Base-by-base conservation (phyloP, 805 yeast genomes). In the Tetrapisispora iriomotensis region DNA sequence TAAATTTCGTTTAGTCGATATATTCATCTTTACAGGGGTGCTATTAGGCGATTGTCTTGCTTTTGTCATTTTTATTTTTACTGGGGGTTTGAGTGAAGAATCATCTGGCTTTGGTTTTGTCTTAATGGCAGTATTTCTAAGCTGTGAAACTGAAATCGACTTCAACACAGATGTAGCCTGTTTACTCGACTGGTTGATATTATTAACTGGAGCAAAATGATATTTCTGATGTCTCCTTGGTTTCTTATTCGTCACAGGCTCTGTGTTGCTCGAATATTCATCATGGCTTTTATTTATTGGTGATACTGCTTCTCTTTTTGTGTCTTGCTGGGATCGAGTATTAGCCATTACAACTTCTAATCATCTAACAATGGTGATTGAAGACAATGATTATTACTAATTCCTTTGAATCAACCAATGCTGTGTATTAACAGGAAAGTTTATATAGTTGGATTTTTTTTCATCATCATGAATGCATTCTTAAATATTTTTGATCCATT, bases 131-230 rank as follows among this genome's bases (percentile, higher is more conserved):
- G 48, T 51, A 41, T 55, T 54, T 39, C 61, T 43, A 4, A 58
- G 46, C 34, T 56, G 59, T 3, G 62, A 52, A 6, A 54, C 55
- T 9, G 62, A 49, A 14, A 57, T 53, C 3, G 63, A 51, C 31
- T 46, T 45, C 18, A 59, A 38, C 3, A 54, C 50, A 13, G 40
- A 38, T 8, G 34, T 4, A 15, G 28, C n/a, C 6, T n/a, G 34
- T 8, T 38, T 40, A 8, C 25, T 20, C 12, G 27, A 28, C 4
- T 35, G 17, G n/a, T 41, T 44, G 8, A 53, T 24, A n/a, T 47
- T 54, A 35, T 56, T 48, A 9, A 56, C 29, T 12, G 60, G 61
- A 2, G 56, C 56, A 45, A 58, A 58, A 26, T 50, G 48, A 39
- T 56, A 58, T 18, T 42, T 47, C 29, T 47, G 49, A 29, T 41